Conservation (phyloP, 2,329 filamentous ascomycete species). For the Sporothrix pseudoabietina region DNA sequence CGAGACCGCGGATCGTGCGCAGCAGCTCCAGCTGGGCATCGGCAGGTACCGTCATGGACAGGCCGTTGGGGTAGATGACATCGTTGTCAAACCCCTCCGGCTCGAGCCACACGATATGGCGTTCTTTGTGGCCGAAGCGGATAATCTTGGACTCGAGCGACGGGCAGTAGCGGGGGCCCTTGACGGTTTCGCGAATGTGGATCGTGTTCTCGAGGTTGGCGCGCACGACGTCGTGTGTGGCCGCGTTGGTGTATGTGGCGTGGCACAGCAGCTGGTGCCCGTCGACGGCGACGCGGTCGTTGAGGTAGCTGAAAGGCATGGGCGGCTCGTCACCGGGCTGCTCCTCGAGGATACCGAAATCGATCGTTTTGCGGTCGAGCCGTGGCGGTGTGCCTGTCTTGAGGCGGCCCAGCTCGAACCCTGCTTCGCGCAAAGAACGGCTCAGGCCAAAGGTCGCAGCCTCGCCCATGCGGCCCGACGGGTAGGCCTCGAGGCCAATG, state of each 20-base stretch:
- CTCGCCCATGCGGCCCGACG: constrained; percentile 90
- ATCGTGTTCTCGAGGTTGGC: constrained; percentile 93
- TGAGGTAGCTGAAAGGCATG: constrained; percentile 87
- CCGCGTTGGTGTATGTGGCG: constrained; percentile 82
- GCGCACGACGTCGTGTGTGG: constrained; percentile 79
- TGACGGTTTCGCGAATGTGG: constrained; percentile 93
- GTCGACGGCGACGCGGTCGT: constrained; percentile 73
- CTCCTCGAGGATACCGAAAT: constrained; percentile 69
- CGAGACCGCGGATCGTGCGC: constrained; percentile 84
- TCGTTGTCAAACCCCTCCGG: constrained; percentile 91
- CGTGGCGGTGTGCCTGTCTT: constrained; percentile 96
- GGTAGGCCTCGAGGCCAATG: constrained; percentile 81
- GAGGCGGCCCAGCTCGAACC: constrained; percentile 83
- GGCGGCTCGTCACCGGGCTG: constrained; percentile 86
- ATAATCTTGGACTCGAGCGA: constrained; percentile 94
- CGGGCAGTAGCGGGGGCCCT: constrained; percentile 91
- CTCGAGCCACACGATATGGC: constrained; percentile 94
- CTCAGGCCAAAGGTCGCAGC: constrained; percentile 89
- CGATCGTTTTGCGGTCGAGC: constrained; percentile 77
- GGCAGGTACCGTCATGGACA: constrained; percentile 93
- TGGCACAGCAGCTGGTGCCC: constrained; percentile 80
- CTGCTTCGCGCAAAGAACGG: constrained; percentile 83
- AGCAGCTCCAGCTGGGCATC: constrained; percentile 84
- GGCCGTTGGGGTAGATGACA: constrained; percentile 91
- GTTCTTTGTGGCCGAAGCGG: constrained; percentile 76